phyloP scores from a whole-genome alignment of 768 basidiomycete species.

The Stropharia rugosoannulata region DNA sequence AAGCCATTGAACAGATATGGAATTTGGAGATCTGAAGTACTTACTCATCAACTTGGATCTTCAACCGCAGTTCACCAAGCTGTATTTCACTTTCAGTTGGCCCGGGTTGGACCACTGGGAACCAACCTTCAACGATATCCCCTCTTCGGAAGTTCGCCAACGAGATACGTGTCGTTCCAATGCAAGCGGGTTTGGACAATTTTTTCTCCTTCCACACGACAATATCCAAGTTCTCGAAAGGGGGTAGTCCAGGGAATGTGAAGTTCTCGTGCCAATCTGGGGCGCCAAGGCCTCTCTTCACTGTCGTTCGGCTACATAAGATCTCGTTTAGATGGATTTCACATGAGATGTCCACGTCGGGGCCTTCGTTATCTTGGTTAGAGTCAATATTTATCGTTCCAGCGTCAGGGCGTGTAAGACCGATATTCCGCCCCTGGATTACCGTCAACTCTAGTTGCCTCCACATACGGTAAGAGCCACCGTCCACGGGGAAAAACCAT shows the following conservation, averaged over 20 bases:
- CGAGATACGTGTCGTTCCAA: slow-evolving; percentile 66
- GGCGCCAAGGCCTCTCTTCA: slow-evolving; percentile 62
- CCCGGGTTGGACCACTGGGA: slow-evolving; percentile 62
- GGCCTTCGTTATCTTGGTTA: slow-evolving; percentile 43
- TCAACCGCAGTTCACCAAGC: slow-evolving; percentile 74
- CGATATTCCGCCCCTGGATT: slow-evolving; percentile 73
- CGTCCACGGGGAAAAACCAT: slow-evolving; percentile 51
- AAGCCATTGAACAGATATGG: background rate
- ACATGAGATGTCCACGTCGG: slow-evolving; percentile 74
- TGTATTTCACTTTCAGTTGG: slow-evolving; percentile 51
- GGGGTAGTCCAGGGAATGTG: slow-evolving; percentile 71
- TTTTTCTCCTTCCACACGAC: slow-evolving; percentile 71
- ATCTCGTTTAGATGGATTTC: slow-evolving; percentile 72
- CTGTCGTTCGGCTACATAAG: slow-evolving; percentile 71
- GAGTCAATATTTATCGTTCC: slow-evolving; percentile 26
- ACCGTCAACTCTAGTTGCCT: slow-evolving; percentile 75
- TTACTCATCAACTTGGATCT: slow-evolving; percentile 75
- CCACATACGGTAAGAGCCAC: slow-evolving; percentile 87
- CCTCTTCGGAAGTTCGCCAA: slow-evolving; percentile 72
- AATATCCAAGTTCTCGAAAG: slow-evolving; percentile 70
- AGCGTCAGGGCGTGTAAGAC: slow-evolving; percentile 37
- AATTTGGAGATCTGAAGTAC: slow-evolving; percentile 10
- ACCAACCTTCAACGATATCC: slow-evolving; percentile 83
- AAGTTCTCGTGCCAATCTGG: slow-evolving; percentile 88
- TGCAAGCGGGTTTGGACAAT: slow-evolving; percentile 46